Evolutionary conservation across 306 rosid species (phyloP).

Genomic region (Rosa chinensis): DNA sequence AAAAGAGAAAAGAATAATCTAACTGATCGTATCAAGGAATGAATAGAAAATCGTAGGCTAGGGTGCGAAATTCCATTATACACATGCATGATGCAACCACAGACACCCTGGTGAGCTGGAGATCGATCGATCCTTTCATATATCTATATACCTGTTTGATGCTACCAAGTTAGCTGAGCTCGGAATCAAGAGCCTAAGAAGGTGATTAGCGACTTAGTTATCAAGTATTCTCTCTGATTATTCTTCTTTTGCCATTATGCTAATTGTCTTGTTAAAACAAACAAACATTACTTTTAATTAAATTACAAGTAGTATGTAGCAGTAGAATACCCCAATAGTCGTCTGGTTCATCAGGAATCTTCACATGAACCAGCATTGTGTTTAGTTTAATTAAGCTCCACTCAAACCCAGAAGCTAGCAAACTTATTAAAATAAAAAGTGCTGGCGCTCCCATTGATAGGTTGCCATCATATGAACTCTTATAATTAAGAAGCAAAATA

Average conservation of each 20-base stretch:
- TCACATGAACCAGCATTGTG: neutral
- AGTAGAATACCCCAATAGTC: neutral
- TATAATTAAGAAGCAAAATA: neutral
- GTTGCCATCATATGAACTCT: neutral
- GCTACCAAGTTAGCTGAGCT: neutral
- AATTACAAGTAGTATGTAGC: neutral
- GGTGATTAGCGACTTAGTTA: slow-evolving; percentile 13
- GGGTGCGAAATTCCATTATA: neutral
- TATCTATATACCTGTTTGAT: neutral
- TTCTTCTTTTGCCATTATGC: slow-evolving; percentile 8
- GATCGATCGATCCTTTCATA: neutral
- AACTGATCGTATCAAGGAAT: neutral
- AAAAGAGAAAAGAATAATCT: neutral
- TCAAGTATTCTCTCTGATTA: slow-evolving; percentile 1
- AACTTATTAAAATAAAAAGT: neutral
- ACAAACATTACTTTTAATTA: neutral
- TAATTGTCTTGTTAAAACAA: slow-evolving; percentile 1
- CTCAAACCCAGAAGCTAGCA: neutral
- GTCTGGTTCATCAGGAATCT: neutral
- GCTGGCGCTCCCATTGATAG: neutral
- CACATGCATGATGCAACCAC: neutral
- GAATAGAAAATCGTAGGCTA: neutral
- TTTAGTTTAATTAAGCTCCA: neutral
- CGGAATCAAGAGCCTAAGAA: neutral
- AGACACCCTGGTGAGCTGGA: neutral